A percentile compares a stretch with the other conserved stretches of the same genome.
phyloP scores from a whole-genome alignment of 73 alveolate genomes.

The Paramecium pentaurelia region DNA sequence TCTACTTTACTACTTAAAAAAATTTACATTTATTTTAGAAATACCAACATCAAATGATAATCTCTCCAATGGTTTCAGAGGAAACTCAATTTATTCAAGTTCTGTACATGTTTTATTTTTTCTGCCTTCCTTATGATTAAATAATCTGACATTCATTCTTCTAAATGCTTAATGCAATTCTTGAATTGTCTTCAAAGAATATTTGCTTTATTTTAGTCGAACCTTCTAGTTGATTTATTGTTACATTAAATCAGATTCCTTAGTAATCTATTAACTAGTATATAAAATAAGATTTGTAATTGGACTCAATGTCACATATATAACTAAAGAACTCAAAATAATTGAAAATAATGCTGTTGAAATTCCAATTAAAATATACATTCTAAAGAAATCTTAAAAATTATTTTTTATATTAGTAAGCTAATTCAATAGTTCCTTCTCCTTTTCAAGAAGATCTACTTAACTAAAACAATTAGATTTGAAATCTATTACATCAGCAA shows the following conservation, averaged over 20 bases:
- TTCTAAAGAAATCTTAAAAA: not conserved
- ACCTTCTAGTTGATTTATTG: not conserved
- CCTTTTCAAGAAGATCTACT: not conserved
- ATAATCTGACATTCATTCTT: not conserved
- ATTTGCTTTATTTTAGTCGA: not conserved
- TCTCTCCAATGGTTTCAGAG: not conserved
- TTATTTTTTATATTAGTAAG: not conserved
- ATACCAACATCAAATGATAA: not conserved
- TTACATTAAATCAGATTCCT: not conserved
- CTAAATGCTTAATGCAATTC: not conserved
- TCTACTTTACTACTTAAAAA: not conserved
- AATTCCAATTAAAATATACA: not conserved
- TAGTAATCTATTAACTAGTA: not conserved
- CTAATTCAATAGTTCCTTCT: not conserved
- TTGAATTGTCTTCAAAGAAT: not conserved
- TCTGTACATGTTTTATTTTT: not conserved
- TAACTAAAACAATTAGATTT: not conserved
- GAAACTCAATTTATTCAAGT: not conserved
- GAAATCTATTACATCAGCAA: not conserved
- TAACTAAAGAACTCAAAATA: not conserved
- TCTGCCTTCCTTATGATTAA: not conserved
- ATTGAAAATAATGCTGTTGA: not conserved
- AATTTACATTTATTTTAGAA: not conserved
- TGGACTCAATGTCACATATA: conserved; percentile 12
- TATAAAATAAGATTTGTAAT: not conserved